A percentile compares a stretch with the other conserved stretches of the same genome.
Conservation (phyloP, 257 asterid species). For the Henckelia pumila region DNA sequence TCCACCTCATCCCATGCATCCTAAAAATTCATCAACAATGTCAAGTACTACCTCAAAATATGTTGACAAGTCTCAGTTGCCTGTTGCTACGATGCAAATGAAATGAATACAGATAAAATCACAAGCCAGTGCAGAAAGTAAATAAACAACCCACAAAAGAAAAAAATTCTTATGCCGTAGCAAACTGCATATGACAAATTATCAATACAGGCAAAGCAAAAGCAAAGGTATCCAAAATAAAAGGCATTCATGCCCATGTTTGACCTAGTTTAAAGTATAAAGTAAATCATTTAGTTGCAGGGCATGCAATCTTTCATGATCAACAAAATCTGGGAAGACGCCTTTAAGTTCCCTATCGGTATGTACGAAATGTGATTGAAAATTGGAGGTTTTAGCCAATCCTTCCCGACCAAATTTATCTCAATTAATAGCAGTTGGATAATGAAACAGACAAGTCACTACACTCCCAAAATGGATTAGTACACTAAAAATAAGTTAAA, state of each 20-base stretch:
- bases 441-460: not conserved
- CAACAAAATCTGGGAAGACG: not conserved
- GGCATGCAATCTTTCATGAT: not conserved
- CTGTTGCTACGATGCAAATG: conserved; percentile 6
- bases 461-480: not conserved
- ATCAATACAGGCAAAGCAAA: conserved; percentile 2
- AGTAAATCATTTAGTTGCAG: not conserved
- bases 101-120: not conserved
- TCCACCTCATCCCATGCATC: conserved; percentile 89
- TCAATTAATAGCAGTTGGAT: not conserved
- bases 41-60: conserved; percentile 18
- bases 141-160: conserved; percentile 4
- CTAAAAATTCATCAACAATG: conserved; percentile 38
- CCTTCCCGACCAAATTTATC: not conserved
- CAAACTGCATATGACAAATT: not conserved
- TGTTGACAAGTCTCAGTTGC: not conserved
- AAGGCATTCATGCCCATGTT: not conserved
- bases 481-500: not conserved
- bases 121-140: not conserved
- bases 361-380: not conserved
- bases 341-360: not conserved
- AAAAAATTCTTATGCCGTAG: not conserved
- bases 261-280: not conserved
- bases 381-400: not conserved
- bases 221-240: not conserved